These are phyloP conservation scores for Solanum boliviense DNA, from an alignment of 257 asterid species.

Conservation along the genomic window DNA sequence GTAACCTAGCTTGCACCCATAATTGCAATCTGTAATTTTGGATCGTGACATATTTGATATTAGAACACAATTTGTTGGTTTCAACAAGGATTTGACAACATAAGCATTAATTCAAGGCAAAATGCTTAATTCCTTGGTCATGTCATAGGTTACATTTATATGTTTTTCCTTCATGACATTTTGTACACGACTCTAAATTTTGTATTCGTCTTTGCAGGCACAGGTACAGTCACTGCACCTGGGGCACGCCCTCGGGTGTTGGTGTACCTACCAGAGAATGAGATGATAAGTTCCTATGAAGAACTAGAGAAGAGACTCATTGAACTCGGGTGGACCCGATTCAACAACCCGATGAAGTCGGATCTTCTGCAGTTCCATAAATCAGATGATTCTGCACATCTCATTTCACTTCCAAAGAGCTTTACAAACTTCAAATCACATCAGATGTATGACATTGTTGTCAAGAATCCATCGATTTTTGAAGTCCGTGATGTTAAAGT, in stretches of 20 bases:
- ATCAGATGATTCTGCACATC: constrained; percentile 20
- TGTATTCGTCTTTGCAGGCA: not conserved
- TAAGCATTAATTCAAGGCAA: not conserved
- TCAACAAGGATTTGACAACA: not conserved
- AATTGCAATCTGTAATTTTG: not conserved
- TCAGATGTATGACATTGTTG: constrained; percentile 30
- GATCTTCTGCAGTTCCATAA: constrained; percentile 20
- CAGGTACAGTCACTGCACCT: constrained; percentile 24
- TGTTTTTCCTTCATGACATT: not conserved
- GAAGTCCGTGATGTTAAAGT: constrained; percentile 18
- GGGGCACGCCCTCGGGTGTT: constrained; percentile 26
- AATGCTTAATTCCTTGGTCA: not conserved
- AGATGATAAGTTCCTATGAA: constrained; percentile 15
- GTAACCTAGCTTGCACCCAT: not conserved
- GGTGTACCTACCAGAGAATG: constrained; percentile 16
- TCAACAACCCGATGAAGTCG: constrained; percentile 5
- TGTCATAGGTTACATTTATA: not conserved
- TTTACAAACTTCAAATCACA: constrained; percentile 12
- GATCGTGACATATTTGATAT: not conserved
- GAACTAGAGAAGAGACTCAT: constrained; percentile 13
- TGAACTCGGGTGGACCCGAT: constrained; percentile 24
- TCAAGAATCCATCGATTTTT: constrained; percentile 29
- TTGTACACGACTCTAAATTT: not conserved
- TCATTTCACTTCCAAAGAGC: constrained; percentile 21
- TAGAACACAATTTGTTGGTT: not conserved